phyloP scores from a whole-genome alignment of 768 basidiomycete species.

The Boletus reticuloceps region DNA sequence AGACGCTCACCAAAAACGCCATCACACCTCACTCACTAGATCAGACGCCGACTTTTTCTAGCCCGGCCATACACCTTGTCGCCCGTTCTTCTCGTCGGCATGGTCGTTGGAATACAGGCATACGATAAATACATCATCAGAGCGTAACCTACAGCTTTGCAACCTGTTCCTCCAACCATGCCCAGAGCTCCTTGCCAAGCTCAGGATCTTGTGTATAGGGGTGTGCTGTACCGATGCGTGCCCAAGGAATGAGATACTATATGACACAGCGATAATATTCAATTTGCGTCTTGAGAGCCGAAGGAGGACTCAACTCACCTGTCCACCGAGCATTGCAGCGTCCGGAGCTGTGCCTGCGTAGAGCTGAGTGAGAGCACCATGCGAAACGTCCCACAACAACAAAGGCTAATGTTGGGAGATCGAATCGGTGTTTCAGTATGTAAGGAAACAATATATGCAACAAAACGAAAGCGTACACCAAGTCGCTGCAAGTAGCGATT shows the following conservation, averaged over 20 bases:
- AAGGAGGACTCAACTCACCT: background rate
- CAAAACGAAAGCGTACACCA: background rate
- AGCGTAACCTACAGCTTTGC: background rate
- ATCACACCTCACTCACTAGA: too few relatives aligned
- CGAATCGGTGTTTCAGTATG: background rate
- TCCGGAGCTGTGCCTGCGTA: constrained; percentile 7
- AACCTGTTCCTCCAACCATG: constrained; percentile 11
- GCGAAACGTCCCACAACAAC: background rate
- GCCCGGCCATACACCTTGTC: too few relatives aligned
- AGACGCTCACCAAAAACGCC: too few relatives aligned
- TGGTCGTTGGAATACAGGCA: too few relatives aligned
- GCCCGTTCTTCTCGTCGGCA: too few relatives aligned
- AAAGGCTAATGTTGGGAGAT: background rate
- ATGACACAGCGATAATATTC: background rate
- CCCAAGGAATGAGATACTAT: constrained; percentile 12
- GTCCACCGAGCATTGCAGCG: constrained; percentile 3
- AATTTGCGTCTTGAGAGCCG: background rate
- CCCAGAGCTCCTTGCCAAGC: constrained; percentile 11
- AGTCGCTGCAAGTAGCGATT: background rate
- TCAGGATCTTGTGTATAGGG: constrained; percentile 4
- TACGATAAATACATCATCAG: too few relatives aligned
- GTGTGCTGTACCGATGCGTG: background rate
- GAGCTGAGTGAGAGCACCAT: constrained; percentile 8
- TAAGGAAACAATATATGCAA: background rate
- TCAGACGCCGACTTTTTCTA: too few relatives aligned